phyloP scores from a whole-genome alignment of 2,329 filamentous ascomycete genomes.

The Alternaria triticina region DNA sequence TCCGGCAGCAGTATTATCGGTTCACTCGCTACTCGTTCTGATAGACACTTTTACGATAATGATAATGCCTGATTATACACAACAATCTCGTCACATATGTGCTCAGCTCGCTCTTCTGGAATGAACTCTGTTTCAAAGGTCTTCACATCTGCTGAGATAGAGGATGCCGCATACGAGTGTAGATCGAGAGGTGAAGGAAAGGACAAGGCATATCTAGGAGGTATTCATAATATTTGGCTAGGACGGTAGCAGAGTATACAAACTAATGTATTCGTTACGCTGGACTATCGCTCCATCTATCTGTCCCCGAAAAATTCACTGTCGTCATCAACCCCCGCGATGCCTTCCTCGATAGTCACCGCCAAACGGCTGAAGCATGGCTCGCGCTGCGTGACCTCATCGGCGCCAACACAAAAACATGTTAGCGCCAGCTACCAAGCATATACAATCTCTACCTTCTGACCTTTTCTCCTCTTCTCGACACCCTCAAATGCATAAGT shows the following conservation, averaged over 20 bases:
- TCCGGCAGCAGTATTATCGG: slow-evolving; percentile 3
- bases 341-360: neutral
- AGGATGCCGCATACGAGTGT: neutral
- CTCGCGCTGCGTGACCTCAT: neutral
- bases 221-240: neutral
- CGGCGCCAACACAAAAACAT: neutral
- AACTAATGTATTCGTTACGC: neutral
- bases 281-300: neutral
- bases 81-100: too few relatives aligned
- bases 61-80: neutral
- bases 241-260: neutral
- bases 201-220: neutral
- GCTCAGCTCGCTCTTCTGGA: too few relatives aligned
- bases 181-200: too few relatives aligned
- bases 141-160: neutral
- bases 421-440: neutral
- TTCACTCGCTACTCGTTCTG: slow-evolving; percentile 6
- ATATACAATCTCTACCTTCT: neutral
- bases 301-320: neutral
- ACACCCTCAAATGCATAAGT: neutral
- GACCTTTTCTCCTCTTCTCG: neutral
- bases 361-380: neutral
- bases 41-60: slow-evolving; percentile 5
- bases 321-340: neutral
- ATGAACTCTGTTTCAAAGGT: too few relatives aligned